These are phyloP conservation scores for Euptelea pleiosperma DNA, from an alignment of 164 flowering plant species.

Conservation along the genomic window DNA sequence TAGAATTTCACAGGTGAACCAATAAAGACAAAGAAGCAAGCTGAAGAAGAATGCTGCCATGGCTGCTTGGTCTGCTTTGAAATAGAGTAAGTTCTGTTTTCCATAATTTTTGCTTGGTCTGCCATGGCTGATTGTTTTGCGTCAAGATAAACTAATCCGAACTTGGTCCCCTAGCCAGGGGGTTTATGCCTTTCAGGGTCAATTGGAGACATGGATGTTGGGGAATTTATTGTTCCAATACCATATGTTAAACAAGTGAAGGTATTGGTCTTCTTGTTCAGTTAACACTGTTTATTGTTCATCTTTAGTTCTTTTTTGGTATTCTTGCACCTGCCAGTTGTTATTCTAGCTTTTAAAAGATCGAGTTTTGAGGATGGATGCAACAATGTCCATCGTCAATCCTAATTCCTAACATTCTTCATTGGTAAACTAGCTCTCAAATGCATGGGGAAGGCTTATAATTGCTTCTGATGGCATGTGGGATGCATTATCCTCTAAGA, in stretches of 20 bases:
- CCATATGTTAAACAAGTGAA: conserved; percentile 94
- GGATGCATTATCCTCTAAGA: conserved; percentile 82
- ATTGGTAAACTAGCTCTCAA: conserved; percentile 50
- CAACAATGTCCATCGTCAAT: not conserved
- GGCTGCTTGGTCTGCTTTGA: conserved; percentile 62
- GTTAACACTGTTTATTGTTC: not conserved
- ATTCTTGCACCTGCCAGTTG: not conserved
- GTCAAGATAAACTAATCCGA: not conserved
- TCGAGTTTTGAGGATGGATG: not conserved
- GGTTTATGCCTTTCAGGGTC: conserved; percentile 94
- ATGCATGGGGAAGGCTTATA: conserved; percentile 81
- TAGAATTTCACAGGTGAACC: conserved; percentile 53
- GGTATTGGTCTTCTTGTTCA: conserved; percentile 30
- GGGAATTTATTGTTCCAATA: conserved; percentile 83
- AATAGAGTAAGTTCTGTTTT: conserved; percentile 29
- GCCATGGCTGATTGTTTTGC: not conserved
- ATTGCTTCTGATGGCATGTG: conserved; percentile 94
- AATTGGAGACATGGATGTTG: conserved; percentile 91
- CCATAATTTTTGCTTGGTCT: too few species aligned
- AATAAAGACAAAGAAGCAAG: conserved; percentile 69
- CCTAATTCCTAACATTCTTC: conserved; percentile 12
- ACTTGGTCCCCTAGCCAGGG: conserved; percentile 92
- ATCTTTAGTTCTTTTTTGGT: not conserved
- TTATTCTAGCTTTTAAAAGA: not conserved
- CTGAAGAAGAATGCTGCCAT: conserved; percentile 72